Percentiles rank a stretch among this genome's conserved stretches.
Evolutionary conservation across 495 filamentous ascomycete genomes (phyloP).

Genomic region (Zalerion maritima): DNA sequence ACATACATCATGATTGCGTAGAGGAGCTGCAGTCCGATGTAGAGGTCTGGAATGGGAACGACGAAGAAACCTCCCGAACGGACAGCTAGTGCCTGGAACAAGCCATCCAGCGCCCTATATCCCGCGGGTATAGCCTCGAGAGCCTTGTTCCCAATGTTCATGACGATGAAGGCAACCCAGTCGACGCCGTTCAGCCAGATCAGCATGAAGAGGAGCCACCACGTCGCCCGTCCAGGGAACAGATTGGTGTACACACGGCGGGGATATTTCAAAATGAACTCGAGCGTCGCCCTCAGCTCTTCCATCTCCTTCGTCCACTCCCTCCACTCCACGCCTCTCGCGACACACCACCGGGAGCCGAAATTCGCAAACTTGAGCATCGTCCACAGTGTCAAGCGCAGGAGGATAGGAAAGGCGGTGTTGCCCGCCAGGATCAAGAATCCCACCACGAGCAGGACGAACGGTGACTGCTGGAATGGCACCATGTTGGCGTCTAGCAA

Average conservation of each 20-base stretch:
- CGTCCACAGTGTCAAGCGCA: conserved; percentile 62
- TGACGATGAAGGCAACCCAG: conserved; percentile 67
- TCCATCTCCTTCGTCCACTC: conserved; percentile 14
- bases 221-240: conserved; percentile 62
- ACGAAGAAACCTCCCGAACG: conserved; percentile 77
- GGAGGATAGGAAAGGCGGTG: conserved; percentile 61
- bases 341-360: conserved; percentile 22
- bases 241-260: conserved; percentile 71
- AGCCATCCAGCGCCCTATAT: conserved; percentile 55
- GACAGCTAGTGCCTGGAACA: conserved; percentile 77
- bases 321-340: conserved; percentile 14
- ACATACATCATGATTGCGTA: conserved; percentile 96
- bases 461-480: conserved; percentile 48
- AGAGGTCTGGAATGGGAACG: conserved; percentile 52
- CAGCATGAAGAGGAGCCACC: conserved; percentile 63
- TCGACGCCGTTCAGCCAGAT: conserved; percentile 66
- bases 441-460: conserved; percentile 62
- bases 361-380: conserved; percentile 34
- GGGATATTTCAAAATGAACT: conserved; percentile 70
- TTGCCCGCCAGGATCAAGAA: conserved; percentile 75
- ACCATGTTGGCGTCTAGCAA: conserved; percentile 73
- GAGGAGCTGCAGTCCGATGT: conserved; percentile 59
- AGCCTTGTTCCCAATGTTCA: conserved; percentile 57
- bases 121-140: conserved; percentile 41
- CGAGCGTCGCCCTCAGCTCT: conserved; percentile 47